Conservation (phyloP, 148 eudicot genomes). For the Euryodendron excelsum region DNA sequence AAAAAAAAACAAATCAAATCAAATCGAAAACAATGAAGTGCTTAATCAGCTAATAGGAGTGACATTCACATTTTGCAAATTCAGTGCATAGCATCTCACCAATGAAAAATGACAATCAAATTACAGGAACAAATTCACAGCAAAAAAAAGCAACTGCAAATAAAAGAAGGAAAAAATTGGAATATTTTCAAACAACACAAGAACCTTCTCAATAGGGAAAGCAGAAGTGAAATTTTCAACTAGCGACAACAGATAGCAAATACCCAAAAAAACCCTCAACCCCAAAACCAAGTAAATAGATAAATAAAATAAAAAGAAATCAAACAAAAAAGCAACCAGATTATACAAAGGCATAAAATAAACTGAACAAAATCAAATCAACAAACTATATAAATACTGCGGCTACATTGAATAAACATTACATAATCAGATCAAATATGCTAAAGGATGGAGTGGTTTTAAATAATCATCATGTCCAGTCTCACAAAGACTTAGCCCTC, state of each 20-base stretch:
- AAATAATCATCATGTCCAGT: too few relatives aligned
- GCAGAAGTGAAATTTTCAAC: too few relatives aligned
- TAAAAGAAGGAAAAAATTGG: background rate
- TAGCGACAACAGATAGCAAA: too few relatives aligned
- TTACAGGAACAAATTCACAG: background rate
- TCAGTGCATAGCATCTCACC: background rate
- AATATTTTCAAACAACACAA: background rate
- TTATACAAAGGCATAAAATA: background rate
- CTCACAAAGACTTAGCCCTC: too few relatives aligned
- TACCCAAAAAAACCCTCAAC: too few relatives aligned
- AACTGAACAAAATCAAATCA: background rate
- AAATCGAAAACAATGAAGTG: background rate
- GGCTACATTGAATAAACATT: too few relatives aligned
- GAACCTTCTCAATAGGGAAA: background rate
- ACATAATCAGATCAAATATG: too few relatives aligned
- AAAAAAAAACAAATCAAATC: background rate
- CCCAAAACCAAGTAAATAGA: background rate
- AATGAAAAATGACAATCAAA: background rate
- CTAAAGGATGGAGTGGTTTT: too few relatives aligned
- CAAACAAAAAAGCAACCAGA: background rate
- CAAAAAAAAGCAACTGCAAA: background rate
- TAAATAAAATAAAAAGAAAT: background rate
- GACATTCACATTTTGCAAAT: background rate
- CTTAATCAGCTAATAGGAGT: background rate
- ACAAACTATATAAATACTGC: background rate